These are phyloP conservation scores for Boletus sensibilis DNA, from an alignment of 768 basidiomycete species.

Conservation along the genomic window DNA sequence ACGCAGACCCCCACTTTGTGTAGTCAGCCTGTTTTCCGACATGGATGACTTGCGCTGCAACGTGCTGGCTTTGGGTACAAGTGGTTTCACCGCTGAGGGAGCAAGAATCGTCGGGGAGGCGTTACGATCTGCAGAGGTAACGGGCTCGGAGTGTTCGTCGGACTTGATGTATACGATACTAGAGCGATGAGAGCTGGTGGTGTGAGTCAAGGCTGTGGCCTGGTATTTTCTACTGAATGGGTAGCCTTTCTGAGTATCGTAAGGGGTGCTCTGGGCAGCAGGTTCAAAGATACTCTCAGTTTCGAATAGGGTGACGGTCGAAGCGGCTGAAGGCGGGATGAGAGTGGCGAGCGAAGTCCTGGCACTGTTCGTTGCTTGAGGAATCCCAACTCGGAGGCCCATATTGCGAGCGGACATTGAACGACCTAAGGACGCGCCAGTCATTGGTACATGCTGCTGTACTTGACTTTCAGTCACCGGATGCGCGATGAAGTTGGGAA, in stretches of 20 bases:
- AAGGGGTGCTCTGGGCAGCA: slow-evolving; percentile 61
- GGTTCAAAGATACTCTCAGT: slow-evolving; percentile 23
- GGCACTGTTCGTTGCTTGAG: slow-evolving; percentile 46
- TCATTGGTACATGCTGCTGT: slow-evolving; percentile 23
- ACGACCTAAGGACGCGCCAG: slow-evolving; percentile 29
- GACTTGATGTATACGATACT: slow-evolving; percentile 68
- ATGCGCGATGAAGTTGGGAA: slow-evolving; percentile 31
- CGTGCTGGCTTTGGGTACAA: slow-evolving; percentile 53
- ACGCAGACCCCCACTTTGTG: slow-evolving; percentile 52
- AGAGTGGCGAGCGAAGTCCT: slow-evolving; percentile 51
- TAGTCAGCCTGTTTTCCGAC: slow-evolving; percentile 1
- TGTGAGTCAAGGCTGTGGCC: slow-evolving; percentile 22
- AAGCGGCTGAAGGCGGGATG: slow-evolving; percentile 53
- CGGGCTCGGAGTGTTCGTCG: slow-evolving; percentile 34
- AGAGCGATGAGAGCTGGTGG: slow-evolving; percentile 42
- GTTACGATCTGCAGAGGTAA: neutral
- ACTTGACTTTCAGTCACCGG: slow-evolving; percentile 41
- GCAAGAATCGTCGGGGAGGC: slow-evolving; percentile 33
- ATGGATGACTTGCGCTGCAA: slow-evolving; percentile 40
- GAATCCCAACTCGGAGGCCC: slow-evolving; percentile 52
- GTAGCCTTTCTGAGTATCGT: slow-evolving; percentile 39
- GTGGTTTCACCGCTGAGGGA: slow-evolving; percentile 51
- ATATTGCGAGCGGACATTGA: slow-evolving; percentile 43
- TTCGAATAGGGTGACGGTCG: slow-evolving; percentile 63
- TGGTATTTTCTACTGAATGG: slow-evolving; percentile 17